Base-by-base conservation (phyloP, 495 filamentous ascomycete species). In the Symbiotaphrina buchneri region DNA sequence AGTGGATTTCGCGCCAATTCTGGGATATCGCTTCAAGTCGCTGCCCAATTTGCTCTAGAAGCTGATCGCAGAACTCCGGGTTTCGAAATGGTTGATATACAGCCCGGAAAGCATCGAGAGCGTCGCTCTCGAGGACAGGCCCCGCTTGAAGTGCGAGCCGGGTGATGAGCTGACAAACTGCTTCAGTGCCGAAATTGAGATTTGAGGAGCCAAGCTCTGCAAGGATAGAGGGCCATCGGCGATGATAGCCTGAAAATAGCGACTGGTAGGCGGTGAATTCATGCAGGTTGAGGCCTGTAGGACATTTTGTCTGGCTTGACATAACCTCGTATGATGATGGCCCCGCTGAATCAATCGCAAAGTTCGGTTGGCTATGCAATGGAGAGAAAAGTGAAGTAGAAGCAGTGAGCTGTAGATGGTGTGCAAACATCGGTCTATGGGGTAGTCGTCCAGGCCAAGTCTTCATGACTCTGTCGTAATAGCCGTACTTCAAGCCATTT, bases 321-420 rank as follows among this genome's bases (percentile, higher is more conserved):
- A 74, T 51, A 3, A 62, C 42, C 31, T 68, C 47, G 44, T 71
- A 62, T 18, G 58, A 68, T 5, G 60, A 58, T 15, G 53, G 63
- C 5, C 56, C 57, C 14, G 55, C 41, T 0, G 38, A 18, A 1
- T 36, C 37, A n/a, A 37, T 36, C 6, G 39, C 25, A 11, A 39
- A 38, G 25, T 47, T 13, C 0, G 33, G 10, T 7, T 34, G 43
- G 6, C 28, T 18, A 8, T 35, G 24, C 14, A 53, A 28, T 5
- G 33, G 18, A 4, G 34, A 35, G 21, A 37, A 37, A 5, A 41
- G 47, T 25, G 27, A 38, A 21, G 1, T 6, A 5, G 52, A 49
- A 3, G 58, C 21, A 16, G 24, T 21, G 1, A 48, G 10, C 7
- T 26, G 17, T 34, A 43, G 54, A 27, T 51, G 43, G 21, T 41